These are phyloP conservation scores for Geranium brycei DNA, from an alignment of 345 rosid genomes.

Conservation along the genomic window DNA sequence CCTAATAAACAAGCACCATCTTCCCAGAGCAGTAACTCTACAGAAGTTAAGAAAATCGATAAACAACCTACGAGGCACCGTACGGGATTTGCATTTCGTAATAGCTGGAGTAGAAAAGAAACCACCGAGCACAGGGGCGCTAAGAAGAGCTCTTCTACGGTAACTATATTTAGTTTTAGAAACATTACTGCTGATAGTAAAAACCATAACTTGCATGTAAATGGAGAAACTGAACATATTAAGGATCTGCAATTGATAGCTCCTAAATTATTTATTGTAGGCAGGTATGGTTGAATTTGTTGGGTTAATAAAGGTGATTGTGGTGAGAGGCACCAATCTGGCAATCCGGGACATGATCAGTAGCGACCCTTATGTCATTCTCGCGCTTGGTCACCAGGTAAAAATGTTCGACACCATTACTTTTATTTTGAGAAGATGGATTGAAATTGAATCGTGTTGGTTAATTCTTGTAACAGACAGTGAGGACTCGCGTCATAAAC, in stretches of 20 bases:
- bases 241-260: neutral
- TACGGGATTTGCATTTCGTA: slow-evolving; percentile 66
- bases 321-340: slow-evolving; percentile 88
- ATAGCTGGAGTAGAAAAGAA: slow-evolving; percentile 85
- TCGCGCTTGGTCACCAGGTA: slow-evolving; percentile 78
- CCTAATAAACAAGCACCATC: slow-evolving; percentile 22
- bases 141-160: slow-evolving; percentile 65
- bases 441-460: neutral
- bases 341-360: slow-evolving; percentile 77
- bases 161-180: slow-evolving; percentile 14
- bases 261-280: slow-evolving; percentile 30
- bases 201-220: neutral
- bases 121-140: slow-evolving; percentile 33
- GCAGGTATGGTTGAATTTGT: slow-evolving; percentile 95
- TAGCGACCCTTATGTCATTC: slow-evolving; percentile 90
- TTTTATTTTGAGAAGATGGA: neutral
- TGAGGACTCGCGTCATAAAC: slow-evolving; percentile 83
- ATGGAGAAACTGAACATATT: neutral
- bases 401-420: neutral
- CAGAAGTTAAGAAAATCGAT: slow-evolving; percentile 33
- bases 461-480: slow-evolving; percentile 41
- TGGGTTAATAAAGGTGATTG: slow-evolving; percentile 89
- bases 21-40: slow-evolving; percentile 19
- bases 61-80: slow-evolving; percentile 53
- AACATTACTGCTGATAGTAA: neutral